These are phyloP conservation scores for Orobanche coerulescens DNA, from an alignment of 257 asterid genomes.

Conservation along the genomic window DNA sequence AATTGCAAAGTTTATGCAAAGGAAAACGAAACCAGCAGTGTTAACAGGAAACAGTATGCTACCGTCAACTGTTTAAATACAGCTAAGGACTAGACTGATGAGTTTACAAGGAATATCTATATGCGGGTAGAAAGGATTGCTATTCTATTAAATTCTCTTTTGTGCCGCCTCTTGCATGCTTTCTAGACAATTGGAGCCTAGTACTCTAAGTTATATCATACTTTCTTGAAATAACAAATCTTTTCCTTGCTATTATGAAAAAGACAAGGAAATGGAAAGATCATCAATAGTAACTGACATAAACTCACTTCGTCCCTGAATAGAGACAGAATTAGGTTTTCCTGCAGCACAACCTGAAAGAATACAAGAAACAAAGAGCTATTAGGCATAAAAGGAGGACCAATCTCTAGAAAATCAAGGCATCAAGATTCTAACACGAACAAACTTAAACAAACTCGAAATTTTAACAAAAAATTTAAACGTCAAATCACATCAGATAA, in stretches of 20 bases:
- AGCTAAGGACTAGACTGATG: constrained; percentile 8
- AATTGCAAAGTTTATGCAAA: neutral
- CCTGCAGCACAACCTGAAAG: constrained; percentile 90
- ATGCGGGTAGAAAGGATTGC: neutral
- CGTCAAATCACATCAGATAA: constrained; percentile 13
- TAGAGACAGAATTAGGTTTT: constrained; percentile 75
- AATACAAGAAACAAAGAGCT: constrained; percentile 23
- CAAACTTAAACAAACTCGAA: constrained; percentile 10
- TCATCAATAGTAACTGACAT: constrained; percentile 12
- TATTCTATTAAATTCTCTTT: neutral
- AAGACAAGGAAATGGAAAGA: neutral
- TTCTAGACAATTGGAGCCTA: constrained; percentile 1
- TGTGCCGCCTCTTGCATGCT: neutral
- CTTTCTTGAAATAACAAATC: neutral
- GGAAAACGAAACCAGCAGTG: constrained; percentile 11
- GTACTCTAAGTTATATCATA: neutral
- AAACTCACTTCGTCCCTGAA: constrained; percentile 94
- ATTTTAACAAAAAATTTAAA: neutral
- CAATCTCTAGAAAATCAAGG: constrained; percentile 22
- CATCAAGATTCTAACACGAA: constrained; percentile 10
- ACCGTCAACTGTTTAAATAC: neutral
- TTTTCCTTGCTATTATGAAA: constrained; percentile 9
- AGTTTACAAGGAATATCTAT: neutral
- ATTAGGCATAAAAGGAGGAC: constrained; percentile 20
- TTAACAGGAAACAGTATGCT: neutral